Conservation (phyloP, 2,329 filamentous ascomycete genomes). For the Aspergillus niger region DNA sequence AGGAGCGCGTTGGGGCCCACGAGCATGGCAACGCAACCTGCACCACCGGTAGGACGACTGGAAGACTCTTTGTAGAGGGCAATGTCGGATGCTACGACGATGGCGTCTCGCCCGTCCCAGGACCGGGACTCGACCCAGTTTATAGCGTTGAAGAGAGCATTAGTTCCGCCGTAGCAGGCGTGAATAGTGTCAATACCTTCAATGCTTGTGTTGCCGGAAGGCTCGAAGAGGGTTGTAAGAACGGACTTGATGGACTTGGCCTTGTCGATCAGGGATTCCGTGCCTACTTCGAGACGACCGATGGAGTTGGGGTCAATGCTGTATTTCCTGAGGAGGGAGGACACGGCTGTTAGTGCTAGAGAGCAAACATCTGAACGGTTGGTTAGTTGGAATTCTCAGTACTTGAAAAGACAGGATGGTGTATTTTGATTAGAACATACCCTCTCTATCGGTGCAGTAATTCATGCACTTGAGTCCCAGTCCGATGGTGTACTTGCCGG, state of each 20-base stretch:
- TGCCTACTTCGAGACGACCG: constrained; percentile 80
- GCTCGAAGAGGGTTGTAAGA: constrained; percentile 79
- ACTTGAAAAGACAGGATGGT: background rate
- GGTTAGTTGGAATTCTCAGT: background rate
- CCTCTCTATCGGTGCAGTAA: constrained; percentile 87
- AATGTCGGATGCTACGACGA: constrained; percentile 80
- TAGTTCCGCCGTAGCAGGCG: constrained; percentile 84
- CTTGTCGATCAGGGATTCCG: constrained; percentile 84
- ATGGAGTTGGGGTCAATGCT: constrained; percentile 75
- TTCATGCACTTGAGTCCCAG: constrained; percentile 89
- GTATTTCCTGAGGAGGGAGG: constrained; percentile 79
- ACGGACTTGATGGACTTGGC: constrained; percentile 89
- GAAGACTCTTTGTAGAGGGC: constrained; percentile 82
- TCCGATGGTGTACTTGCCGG: constrained; percentile 88
- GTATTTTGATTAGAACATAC: constrained; percentile 50
- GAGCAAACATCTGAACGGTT: constrained; percentile 78
- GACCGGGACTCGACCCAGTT: constrained; percentile 86
- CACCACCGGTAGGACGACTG: constrained; percentile 78
- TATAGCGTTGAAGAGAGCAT: constrained; percentile 77
- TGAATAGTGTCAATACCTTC: constrained; percentile 83
- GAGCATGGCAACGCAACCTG: constrained; percentile 75
- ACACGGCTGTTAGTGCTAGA: constrained; percentile 74
- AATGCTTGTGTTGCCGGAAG: constrained; percentile 73
- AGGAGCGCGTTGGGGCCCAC: constrained; percentile 77
- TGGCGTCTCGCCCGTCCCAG: constrained; percentile 80